A percentile compares a stretch with the other conserved stretches of the same genome.
phyloP scores from a whole-genome alignment of 2,329 filamentous ascomycete genomes.

The Trematosphaeria pertusa region DNA sequence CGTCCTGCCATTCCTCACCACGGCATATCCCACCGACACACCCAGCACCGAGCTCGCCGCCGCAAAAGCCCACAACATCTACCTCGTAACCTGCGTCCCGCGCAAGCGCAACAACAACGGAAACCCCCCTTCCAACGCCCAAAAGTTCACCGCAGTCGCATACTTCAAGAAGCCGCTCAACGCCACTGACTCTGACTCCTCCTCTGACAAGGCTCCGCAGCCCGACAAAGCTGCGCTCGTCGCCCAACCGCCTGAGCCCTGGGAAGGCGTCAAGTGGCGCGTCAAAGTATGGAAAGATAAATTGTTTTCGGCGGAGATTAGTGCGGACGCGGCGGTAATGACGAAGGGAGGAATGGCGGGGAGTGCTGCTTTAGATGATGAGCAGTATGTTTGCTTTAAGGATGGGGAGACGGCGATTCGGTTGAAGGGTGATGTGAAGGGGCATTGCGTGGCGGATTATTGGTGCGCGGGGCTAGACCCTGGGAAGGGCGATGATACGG shows the following conservation, averaged over 20 bases:
- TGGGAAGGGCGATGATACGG: slow-evolving; percentile 1
- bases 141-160: slow-evolving; percentile 14
- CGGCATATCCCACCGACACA: slow-evolving; percentile 3
- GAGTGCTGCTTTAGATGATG: slow-evolving; percentile 5
- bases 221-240: slow-evolving; percentile 9
- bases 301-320: slow-evolving; percentile 8
- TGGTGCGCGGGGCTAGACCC: slow-evolving; percentile 12
- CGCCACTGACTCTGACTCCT: neutral
- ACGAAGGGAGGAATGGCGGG: slow-evolving; percentile 12
- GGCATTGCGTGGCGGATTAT: slow-evolving; percentile 15
- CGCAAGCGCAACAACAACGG: neutral
- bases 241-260: slow-evolving; percentile 8
- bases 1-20: slow-evolving; percentile 1
- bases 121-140: neutral
- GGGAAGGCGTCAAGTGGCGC: slow-evolving; percentile 15
- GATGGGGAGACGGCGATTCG: slow-evolving; percentile 11
- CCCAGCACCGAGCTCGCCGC: neutral
- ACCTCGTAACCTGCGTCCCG: slow-evolving; percentile 14
- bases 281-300: slow-evolving; percentile 13
- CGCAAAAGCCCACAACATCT: slow-evolving; percentile 15
- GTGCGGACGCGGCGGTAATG: neutral
- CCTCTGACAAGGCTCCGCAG: neutral
- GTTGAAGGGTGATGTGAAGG: slow-evolving; percentile 9
- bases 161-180: slow-evolving; percentile 16
- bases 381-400: slow-evolving; percentile 11